Conservation (phyloP, 1,284 basidiomycete genomes). For the Rhodotorula mucilaginosa region DNA sequence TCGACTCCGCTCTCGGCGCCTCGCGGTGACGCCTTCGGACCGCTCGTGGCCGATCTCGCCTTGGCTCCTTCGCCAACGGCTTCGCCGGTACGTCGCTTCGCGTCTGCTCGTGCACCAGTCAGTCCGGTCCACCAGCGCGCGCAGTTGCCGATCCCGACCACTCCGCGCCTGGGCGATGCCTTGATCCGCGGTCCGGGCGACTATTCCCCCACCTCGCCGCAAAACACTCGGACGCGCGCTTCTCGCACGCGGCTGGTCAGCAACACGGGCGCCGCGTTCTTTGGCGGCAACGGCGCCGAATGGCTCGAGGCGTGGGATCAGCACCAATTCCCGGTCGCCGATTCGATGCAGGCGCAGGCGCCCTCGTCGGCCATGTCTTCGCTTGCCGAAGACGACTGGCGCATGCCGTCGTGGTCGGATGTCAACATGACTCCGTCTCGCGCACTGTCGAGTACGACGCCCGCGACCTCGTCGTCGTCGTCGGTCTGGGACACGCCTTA, state of each 20-base stretch:
- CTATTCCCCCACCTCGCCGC: constrained; percentile 37
- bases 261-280: constrained; percentile 23
- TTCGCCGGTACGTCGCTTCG: constrained; percentile 30
- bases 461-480: constrained; percentile 1
- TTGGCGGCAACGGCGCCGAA: constrained; percentile 5
- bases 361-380: neutral
- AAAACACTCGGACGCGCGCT: constrained; percentile 20
- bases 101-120: neutral
- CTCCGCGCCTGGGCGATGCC: constrained; percentile 26
- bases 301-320: constrained; percentile 12
- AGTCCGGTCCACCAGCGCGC: constrained; percentile 1
- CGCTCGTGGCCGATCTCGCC: constrained; percentile 22
- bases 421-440: constrained; percentile 36
- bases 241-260: constrained; percentile 30
- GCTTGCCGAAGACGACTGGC: constrained; percentile 1
- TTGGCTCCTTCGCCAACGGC: constrained; percentile 33
- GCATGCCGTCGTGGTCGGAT: constrained; percentile 23
- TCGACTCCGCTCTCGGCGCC: constrained; percentile 21
- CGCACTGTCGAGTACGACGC: constrained; percentile 8
- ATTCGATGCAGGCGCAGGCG: constrained; percentile 1
- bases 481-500: constrained; percentile 21
- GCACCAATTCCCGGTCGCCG: neutral
- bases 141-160: constrained; percentile 25
- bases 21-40: constrained; percentile 24
- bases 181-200: constrained; percentile 20